phyloP scores from a whole-genome alignment of 495 filamentous ascomycete species.

The Cryomyces minteri region DNA sequence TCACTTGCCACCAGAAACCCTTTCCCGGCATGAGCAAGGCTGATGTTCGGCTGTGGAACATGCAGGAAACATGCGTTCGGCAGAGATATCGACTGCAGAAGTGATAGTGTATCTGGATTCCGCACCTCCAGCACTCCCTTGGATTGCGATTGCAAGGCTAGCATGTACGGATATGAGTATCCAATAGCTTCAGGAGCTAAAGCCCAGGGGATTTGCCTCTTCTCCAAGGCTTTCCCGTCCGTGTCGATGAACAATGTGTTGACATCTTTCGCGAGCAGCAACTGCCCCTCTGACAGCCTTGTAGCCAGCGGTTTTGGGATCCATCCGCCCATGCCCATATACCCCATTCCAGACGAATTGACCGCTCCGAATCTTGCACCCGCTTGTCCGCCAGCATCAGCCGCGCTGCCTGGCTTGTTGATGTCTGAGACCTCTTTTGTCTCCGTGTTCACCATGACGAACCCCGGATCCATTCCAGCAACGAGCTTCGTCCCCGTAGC shows the following conservation, averaged over 20 bases:
- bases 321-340: slow-evolving; percentile 82
- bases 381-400: slow-evolving; percentile 43
- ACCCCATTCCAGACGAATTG: slow-evolving; percentile 69
- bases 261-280: slow-evolving; percentile 85
- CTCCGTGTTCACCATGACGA: slow-evolving; percentile 76
- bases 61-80: slow-evolving; percentile 67
- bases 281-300: slow-evolving; percentile 59
- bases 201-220: slow-evolving; percentile 80
- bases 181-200: slow-evolving; percentile 76
- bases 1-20: slow-evolving; percentile 84
- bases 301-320: slow-evolving; percentile 80
- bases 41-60: slow-evolving; percentile 86
- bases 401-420: slow-evolving; percentile 57
- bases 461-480: slow-evolving; percentile 73
- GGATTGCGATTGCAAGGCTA: slow-evolving; percentile 65
- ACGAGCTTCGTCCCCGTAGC: slow-evolving; percentile 68
- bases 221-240: slow-evolving; percentile 63
- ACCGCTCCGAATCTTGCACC: slow-evolving; percentile 45
- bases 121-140: slow-evolving; percentile 81
- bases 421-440: slow-evolving; percentile 53
- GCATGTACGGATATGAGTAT: slow-evolving; percentile 88
- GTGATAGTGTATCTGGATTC: slow-evolving; percentile 76
- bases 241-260: slow-evolving; percentile 83
- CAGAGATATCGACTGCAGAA: slow-evolving; percentile 70
- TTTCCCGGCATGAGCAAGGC: slow-evolving; percentile 83